These are phyloP conservation scores for Claviceps lovelessii DNA, from an alignment of 2,329 filamentous ascomycete genomes.

Conservation along the genomic window DNA sequence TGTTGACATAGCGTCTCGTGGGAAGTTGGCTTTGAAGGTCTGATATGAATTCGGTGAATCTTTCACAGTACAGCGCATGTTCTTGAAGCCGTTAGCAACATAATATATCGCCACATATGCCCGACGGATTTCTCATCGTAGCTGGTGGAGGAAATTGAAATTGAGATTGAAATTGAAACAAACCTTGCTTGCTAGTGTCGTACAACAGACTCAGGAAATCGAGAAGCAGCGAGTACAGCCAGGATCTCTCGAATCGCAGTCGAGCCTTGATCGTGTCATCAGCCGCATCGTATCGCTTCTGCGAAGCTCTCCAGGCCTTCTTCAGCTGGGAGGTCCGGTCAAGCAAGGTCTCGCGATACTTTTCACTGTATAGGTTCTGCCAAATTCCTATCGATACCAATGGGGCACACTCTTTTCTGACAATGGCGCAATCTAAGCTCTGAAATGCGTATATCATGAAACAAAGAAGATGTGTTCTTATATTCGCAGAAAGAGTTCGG, in stretches of 20 bases:
- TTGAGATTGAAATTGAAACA: constrained; percentile 5
- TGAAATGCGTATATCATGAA: constrained; percentile 90
- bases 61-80: constrained; percentile 55
- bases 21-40: constrained; percentile 89
- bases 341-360: constrained; percentile 56
- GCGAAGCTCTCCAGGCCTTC: constrained; percentile 81
- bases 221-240: constrained; percentile 75
- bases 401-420: constrained; percentile 92
- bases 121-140: background rate
- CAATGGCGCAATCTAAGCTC: constrained; percentile 73
- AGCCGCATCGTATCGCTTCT: constrained; percentile 73
- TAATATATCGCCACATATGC: too few species aligned
- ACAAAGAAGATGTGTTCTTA: constrained; percentile 70
- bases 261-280: constrained; percentile 67
- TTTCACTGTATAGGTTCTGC: constrained; percentile 78
- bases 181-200: constrained; percentile 33
- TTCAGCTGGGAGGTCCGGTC: constrained; percentile 59
- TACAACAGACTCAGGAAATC: constrained; percentile 71
- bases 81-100: background rate
- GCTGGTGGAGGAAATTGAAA: background rate
- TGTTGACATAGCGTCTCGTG: constrained; percentile 85
- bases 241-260: constrained; percentile 80
- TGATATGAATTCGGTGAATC: constrained; percentile 80
- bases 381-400: constrained; percentile 89
- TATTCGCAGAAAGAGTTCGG: constrained; percentile 44